A percentile compares a stretch with the other conserved stretches of the same genome.
Evolutionary conservation across 306 rosid genomes (phyloP).

Genomic region (Myrica gale): DNA sequence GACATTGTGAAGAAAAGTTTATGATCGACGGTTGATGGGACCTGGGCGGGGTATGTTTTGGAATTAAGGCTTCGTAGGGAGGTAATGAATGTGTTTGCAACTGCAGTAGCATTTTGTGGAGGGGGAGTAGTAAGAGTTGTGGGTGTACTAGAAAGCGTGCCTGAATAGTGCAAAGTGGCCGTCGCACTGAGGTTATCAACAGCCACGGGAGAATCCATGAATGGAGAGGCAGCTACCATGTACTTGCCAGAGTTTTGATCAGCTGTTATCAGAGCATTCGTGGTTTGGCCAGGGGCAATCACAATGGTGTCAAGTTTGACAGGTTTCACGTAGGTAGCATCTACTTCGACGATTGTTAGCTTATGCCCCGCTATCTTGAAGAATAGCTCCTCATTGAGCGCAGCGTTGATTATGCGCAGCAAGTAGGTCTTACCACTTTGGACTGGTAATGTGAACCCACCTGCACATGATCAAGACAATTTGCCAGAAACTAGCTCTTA

Average conservation of each 20-base stretch:
- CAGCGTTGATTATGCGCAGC: constrained; percentile 84
- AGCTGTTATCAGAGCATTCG: constrained; percentile 60
- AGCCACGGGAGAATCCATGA: constrained; percentile 65
- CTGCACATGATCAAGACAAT: constrained; percentile 29
- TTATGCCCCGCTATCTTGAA: constrained; percentile 88
- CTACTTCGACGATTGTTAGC: constrained; percentile 76
- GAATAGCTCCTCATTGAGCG: constrained; percentile 93
- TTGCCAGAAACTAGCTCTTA: background rate
- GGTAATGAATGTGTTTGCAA: constrained; percentile 49
- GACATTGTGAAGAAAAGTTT: constrained; percentile 62
- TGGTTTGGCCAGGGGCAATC: constrained; percentile 91
- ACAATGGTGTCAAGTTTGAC: constrained; percentile 63
- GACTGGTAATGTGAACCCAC: constrained; percentile 54
- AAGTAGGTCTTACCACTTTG: constrained; percentile 63
- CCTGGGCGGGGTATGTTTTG: constrained; percentile 58
- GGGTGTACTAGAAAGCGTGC: constrained; percentile 44
- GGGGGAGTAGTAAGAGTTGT: constrained; percentile 60
- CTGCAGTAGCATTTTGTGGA: constrained; percentile 65
- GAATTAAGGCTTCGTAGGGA: constrained; percentile 72
- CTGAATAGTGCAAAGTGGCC: constrained; percentile 62
- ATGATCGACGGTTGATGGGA: constrained; percentile 61
- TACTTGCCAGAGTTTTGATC: constrained; percentile 63
- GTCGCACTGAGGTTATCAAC: constrained; percentile 67
- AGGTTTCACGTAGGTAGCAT: constrained; percentile 78
- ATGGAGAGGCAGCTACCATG: constrained; percentile 66